Base-by-base conservation (phyloP, 2,329 filamentous ascomycete species). In the Penicillium freii region DNA sequence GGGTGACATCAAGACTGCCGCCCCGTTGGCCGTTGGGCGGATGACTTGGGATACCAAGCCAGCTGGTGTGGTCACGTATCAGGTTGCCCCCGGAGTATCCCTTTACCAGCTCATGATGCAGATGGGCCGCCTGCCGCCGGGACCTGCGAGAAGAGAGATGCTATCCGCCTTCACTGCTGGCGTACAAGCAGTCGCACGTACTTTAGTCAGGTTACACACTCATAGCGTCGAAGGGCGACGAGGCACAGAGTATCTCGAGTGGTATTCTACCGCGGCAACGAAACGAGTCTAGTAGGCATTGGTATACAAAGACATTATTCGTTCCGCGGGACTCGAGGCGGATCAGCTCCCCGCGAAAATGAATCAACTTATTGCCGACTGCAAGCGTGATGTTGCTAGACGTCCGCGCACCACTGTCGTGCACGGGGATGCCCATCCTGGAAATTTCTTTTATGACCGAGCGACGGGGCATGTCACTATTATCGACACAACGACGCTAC, bases 31-130 rank as follows among this genome's bases (percentile, higher is more conserved):
- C 1, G 29, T 51, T 25, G 49, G 49, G 15, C 27, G 29, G 4
- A 51, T 51, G 38, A 51, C 6, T 2, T 51, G 49, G 49, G 49
- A 51, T 27, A 44, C 9, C 4, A 51, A 51, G 15, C 27, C 27
- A 34, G 49, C 38, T 3, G 49, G 38, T 5, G 39, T 51, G 10
- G 29, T 51, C 15, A 42, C 49, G 1, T 51, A 51, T 44, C 49
- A 51, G 23, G 38, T 51, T 43, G 49, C 49, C 10, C 49, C 49
- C 2, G 49, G 49, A 0, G 39, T 51, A 25, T 51, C 38, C 10
- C 49, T 51, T 23, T 51, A 51, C 33, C 49, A 44, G 21, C 27
- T 51, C 17, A 51, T 43, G 38, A 44, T 34, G 49, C 49, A 51
- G 17, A 33, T 44, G 17, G 49, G 49, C 38, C 38, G 38, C 27